Evolutionary conservation across 208 protist genomes (phyloP).

Genomic region (Crithidia sp.): DNA sequence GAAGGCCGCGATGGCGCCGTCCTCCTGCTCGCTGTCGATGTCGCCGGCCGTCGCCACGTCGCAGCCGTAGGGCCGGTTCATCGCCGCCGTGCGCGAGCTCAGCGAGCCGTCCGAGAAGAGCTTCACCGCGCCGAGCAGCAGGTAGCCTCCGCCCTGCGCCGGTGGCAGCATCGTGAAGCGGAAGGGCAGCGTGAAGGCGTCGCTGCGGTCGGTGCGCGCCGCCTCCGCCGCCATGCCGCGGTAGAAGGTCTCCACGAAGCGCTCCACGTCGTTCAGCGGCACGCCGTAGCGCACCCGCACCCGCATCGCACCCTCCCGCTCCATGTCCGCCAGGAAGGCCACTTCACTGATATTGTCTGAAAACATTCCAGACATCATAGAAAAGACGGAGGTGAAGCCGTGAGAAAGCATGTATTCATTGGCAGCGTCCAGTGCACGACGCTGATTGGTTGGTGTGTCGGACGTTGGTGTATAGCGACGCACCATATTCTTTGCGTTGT

Average conservation of each 20-base stretch:
- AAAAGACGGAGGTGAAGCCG: constrained; percentile 61
- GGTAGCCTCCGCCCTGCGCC: constrained; percentile 37
- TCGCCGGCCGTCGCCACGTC: constrained; percentile 48
- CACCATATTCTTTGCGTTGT: constrained; percentile 52
- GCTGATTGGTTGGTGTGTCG: constrained; percentile 29
- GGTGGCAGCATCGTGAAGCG: constrained; percentile 47
- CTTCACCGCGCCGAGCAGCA: constrained; percentile 65
- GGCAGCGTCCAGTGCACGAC: constrained; percentile 24
- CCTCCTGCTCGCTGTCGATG: constrained; percentile 53
- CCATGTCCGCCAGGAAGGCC: constrained; percentile 37
- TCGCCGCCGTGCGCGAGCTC: constrained; percentile 62
- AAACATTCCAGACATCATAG: constrained; percentile 57
- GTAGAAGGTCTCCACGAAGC: constrained; percentile 29
- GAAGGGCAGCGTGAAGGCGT: constrained; percentile 46
- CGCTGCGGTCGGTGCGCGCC: constrained; percentile 11
- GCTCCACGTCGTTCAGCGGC: constrained; percentile 30
- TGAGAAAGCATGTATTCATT: constrained; percentile 36
- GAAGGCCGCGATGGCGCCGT: constrained; percentile 32
- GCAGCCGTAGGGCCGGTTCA: constrained; percentile 54
- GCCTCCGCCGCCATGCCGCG: constrained; percentile 26
- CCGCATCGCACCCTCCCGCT: constrained; percentile 37
- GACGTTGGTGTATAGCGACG: constrained; percentile 27
- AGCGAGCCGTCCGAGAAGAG: constrained; percentile 69
- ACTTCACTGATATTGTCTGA: constrained; percentile 46
- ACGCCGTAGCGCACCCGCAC: constrained; percentile 51